A percentile compares a stretch with the other conserved stretches of the same genome.
These are phyloP conservation scores for Citrus medica DNA, from an alignment of 345 rosid species.

Conservation along the genomic window DNA sequence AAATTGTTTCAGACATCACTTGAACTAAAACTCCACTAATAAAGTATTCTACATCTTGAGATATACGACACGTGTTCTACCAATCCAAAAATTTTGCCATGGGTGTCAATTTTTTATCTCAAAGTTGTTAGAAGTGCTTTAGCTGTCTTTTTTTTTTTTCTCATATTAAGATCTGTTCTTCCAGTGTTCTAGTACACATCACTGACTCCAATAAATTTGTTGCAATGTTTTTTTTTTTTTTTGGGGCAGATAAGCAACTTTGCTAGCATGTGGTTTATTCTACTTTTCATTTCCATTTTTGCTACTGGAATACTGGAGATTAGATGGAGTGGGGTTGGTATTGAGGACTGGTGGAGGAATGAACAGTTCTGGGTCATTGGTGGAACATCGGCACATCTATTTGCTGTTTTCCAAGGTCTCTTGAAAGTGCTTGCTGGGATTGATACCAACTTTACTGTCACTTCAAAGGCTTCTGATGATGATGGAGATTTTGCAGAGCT, in stretches of 20 bases:
- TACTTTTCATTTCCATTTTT: slow-evolving; percentile 82
- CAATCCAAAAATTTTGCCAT: background rate
- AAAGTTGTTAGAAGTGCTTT: background rate
- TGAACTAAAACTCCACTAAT: background rate
- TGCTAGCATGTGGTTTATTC: slow-evolving; percentile 98
- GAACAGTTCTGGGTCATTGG: slow-evolving; percentile 99
- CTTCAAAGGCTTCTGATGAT: slow-evolving; percentile 90
- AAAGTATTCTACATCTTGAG: background rate
- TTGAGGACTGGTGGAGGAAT: slow-evolving; percentile 99
- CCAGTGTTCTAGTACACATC: background rate
- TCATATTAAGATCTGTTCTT: background rate
- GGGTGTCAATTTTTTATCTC: background rate
- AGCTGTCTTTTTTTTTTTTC: background rate
- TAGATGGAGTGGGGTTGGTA: slow-evolving; percentile 93
- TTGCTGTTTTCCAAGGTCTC: slow-evolving; percentile 98
- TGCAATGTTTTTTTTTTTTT: slow-evolving; percentile 1
- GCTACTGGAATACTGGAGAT: slow-evolving; percentile 89
- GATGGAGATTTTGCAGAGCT: slow-evolving; percentile 98
- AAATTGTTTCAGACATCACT: background rate
- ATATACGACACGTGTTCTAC: background rate
- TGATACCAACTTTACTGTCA: slow-evolving; percentile 96
- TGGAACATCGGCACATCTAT: slow-evolving; percentile 97
- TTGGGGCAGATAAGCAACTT: slow-evolving; percentile 86
- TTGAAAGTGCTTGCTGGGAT: slow-evolving; percentile 96
- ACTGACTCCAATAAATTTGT: background rate